phyloP scores from a whole-genome alignment of 2,329 filamentous ascomycete genomes.

The Claviceps sp. region DNA sequence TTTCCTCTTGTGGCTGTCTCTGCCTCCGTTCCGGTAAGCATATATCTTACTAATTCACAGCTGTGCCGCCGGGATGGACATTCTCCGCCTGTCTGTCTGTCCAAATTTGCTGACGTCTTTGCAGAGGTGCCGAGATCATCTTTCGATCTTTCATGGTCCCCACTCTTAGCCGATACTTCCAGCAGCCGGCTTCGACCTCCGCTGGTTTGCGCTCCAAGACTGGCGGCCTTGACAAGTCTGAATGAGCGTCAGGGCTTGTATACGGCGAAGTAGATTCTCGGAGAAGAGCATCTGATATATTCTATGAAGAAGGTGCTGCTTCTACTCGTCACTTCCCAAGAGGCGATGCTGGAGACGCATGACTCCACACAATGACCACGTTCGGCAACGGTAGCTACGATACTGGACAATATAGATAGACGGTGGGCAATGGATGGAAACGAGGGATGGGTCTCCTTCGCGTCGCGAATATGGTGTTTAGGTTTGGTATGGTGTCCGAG shows the following conservation, averaged over 20 bases:
- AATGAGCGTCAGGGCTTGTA: conserved; percentile 30
- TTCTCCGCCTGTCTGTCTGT: background rate
- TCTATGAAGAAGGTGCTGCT: background rate
- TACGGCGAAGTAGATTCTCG: background rate
- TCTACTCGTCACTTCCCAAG: background rate
- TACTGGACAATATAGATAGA: background rate
- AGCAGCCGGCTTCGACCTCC: conserved; percentile 54
- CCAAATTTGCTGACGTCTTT: background rate
- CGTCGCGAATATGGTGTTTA: background rate
- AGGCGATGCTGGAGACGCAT: background rate
- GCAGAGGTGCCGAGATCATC: conserved; percentile 83
- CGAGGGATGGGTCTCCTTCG: background rate
- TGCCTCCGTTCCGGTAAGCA: conserved; percentile 81
- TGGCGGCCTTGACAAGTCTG: conserved; percentile 59
- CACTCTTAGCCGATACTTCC: conserved; percentile 86
- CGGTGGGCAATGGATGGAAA: background rate
- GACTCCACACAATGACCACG: background rate
- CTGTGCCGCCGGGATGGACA: background rate
- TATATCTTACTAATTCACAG: background rate
- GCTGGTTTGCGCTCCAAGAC: conserved; percentile 81
- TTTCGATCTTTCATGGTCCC: conserved; percentile 94
- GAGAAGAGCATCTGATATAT: background rate
- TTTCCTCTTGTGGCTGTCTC: conserved; percentile 92
- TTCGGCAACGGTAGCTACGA: background rate
- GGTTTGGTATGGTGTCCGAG: background rate